Conservation (phyloP, 306 rosid species). For the Coriaria nepalensis region DNA sequence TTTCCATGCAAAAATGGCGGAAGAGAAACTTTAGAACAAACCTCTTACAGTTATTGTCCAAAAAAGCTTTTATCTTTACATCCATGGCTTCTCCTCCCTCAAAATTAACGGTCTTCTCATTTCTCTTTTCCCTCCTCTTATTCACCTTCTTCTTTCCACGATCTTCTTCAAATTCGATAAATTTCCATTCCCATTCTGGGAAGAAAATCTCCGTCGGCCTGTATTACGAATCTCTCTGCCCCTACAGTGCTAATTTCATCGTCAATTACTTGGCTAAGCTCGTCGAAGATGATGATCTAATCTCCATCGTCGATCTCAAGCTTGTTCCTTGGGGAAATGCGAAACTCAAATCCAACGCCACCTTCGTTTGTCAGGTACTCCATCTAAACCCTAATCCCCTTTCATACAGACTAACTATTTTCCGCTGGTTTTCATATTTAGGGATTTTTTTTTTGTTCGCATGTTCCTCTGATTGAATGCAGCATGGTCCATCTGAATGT, state of each 20-base stretch:
- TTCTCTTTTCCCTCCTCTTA: conserved; percentile 13
- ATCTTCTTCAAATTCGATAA: conserved; percentile 14
- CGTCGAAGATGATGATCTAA: conserved; percentile 36
- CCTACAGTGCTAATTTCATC: conserved; percentile 56
- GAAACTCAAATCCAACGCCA: conserved; percentile 32
- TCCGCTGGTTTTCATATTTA: not conserved
- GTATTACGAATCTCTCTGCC: conserved; percentile 81
- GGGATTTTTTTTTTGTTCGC: not conserved
- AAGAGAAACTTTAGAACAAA: too few species aligned
- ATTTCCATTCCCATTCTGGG: conserved; percentile 23
- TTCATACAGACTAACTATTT: too few species aligned
- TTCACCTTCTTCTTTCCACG: conserved; percentile 16
- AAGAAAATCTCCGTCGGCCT: conserved; percentile 46
- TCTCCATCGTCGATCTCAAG: conserved; percentile 53
- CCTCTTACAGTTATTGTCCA: too few species aligned
- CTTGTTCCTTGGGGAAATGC: conserved; percentile 92
- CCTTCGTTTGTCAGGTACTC: conserved; percentile 68
- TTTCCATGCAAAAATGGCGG: too few species aligned
- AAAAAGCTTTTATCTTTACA: too few species aligned
- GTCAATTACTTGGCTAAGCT: conserved; percentile 44
- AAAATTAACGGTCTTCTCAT: too few species aligned
- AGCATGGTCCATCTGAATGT: conserved; percentile 84
- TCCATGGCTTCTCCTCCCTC: too few species aligned
- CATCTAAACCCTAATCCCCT: not conserved
- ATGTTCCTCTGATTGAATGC: conserved; percentile 16